A percentile compares a stretch with the other conserved stretches of the same genome.
Conservation (phyloP, 2,329 filamentous ascomycete genomes). For the Exophiala sp. region DNA sequence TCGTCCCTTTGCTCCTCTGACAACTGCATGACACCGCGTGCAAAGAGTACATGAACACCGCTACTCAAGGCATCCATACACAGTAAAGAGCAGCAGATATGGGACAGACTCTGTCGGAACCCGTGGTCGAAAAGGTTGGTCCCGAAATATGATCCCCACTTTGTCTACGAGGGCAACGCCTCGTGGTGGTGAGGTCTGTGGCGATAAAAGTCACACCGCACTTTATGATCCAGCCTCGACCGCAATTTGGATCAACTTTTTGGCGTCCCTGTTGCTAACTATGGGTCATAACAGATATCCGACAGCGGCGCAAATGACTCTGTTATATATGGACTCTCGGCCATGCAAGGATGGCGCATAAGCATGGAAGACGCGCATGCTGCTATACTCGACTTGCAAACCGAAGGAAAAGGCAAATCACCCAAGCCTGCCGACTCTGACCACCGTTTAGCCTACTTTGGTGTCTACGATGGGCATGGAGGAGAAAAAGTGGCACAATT, state of each 20-base stretch:
- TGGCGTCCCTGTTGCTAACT: conserved; percentile 6
- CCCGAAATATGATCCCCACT: background rate
- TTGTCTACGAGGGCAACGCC: background rate
- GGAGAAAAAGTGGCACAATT: conserved; percentile 95
- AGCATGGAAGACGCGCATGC: conserved; percentile 99
- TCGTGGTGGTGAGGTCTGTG: background rate
- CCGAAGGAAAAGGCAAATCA: conserved; percentile 48
- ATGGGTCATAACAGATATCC: conserved; percentile 58
- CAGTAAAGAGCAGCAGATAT: conserved; percentile 48
- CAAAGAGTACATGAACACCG: conserved; percentile 18
- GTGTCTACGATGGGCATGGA: conserved; percentile 95
- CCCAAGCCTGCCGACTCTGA: conserved; percentile 57
- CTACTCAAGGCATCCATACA: conserved; percentile 8
- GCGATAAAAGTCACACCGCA: background rate
- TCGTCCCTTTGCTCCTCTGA: conserved; percentile 17
- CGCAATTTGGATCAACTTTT: background rate
- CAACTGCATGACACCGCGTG: conserved; percentile 18
- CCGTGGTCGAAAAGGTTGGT: conserved; percentile 93
- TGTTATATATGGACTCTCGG: conserved; percentile 87
- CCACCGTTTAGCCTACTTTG: conserved; percentile 85
- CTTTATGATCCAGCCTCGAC: background rate
- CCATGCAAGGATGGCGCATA: conserved; percentile 99
- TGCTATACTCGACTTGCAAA: conserved; percentile 77
- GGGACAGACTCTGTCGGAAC: conserved; percentile 99
- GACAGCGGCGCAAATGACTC: conserved; percentile 87